phyloP scores from a whole-genome alignment of 139 green algal genomes.

The Eudorina sp. region DNA sequence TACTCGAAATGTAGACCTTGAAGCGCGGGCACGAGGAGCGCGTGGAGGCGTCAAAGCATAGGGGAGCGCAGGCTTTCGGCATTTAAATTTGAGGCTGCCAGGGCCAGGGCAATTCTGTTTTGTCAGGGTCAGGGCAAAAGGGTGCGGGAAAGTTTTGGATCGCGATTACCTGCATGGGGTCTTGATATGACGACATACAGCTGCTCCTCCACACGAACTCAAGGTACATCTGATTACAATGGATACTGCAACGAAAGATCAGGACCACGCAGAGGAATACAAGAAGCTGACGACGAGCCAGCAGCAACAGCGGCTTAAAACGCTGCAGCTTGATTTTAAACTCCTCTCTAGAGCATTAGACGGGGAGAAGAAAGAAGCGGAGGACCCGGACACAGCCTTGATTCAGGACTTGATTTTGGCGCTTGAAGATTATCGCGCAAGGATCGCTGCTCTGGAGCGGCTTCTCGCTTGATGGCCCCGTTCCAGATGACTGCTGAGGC shows the following conservation, averaged over 20 bases:
- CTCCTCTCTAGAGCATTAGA: constrained; percentile 21
- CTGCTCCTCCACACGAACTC: constrained; percentile 28
- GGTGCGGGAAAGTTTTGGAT: constrained; percentile 27
- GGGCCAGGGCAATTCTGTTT: constrained; percentile 26
- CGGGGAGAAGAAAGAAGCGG: not conserved
- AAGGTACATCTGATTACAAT: constrained; percentile 16
- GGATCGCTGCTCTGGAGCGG: constrained; percentile 6
- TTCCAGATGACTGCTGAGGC: constrained; percentile 21
- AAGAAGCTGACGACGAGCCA: constrained; percentile 43
- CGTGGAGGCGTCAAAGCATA: constrained; percentile 27
- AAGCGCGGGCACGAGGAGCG: constrained; percentile 30
- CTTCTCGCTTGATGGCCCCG: constrained; percentile 20
- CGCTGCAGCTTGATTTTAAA: constrained; percentile 13
- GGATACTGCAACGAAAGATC: constrained; percentile 28
- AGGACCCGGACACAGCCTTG: not conserved
- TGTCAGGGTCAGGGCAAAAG: too few relatives aligned
- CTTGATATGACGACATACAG: constrained; percentile 38
- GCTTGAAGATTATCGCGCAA: constrained; percentile 15
- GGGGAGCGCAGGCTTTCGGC: constrained; percentile 27
- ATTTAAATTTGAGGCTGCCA: constrained; percentile 18
- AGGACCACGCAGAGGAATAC: constrained; percentile 39
- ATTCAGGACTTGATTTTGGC: constrained; percentile 22
- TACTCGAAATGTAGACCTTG: constrained; percentile 8
- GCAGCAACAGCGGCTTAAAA: constrained; percentile 43
- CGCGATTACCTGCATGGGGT: constrained; percentile 12